Conservation (phyloP, 352 stramenopile species). For the Pythium pyrilobum region DNA sequence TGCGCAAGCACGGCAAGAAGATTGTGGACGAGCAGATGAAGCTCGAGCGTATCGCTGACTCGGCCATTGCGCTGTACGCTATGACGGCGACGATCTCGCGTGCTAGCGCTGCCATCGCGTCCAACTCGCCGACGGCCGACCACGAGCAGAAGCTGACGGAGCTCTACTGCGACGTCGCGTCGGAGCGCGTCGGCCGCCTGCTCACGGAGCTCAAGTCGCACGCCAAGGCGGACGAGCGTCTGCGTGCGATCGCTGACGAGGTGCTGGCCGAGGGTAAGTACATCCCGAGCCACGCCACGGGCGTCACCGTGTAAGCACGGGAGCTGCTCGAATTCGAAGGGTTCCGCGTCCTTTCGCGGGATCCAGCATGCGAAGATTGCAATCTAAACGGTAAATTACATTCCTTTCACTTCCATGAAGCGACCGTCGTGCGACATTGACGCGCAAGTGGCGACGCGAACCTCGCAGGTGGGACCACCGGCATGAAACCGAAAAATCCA, state of each 20-base stretch:
- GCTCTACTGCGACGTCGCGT: conserved; percentile 73
- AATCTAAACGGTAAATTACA: conserved; percentile 23
- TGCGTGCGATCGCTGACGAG: conserved; percentile 72
- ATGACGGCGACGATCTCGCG: conserved; percentile 87
- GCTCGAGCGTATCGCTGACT: conserved; percentile 81
- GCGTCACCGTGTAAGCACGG: conserved; percentile 46
- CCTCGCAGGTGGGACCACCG: background rate
- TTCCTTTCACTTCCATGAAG: background rate
- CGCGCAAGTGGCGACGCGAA: background rate
- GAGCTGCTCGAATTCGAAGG: no score
- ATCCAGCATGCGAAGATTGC: conserved; percentile 5
- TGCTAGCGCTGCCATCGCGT: conserved; percentile 52
- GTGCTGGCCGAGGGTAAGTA: conserved; percentile 73
- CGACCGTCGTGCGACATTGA: conserved; percentile 11
- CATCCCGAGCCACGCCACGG: conserved; percentile 71
- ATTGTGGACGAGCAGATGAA: conserved; percentile 86
- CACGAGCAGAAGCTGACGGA: conserved; percentile 79
- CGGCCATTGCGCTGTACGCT: conserved; percentile 75
- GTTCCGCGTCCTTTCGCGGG: conserved; percentile 4
- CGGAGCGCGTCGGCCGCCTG: conserved; percentile 58
- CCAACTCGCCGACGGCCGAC: conserved; percentile 45
- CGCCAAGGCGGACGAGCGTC: conserved; percentile 57
- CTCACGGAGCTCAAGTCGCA: conserved; percentile 56
- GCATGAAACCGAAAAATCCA: conserved; percentile 18
- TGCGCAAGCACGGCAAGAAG: conserved; percentile 87